phyloP scores from a whole-genome alignment of 2,329 filamentous ascomycete species.

The Dothideomycetes sp. region DNA sequence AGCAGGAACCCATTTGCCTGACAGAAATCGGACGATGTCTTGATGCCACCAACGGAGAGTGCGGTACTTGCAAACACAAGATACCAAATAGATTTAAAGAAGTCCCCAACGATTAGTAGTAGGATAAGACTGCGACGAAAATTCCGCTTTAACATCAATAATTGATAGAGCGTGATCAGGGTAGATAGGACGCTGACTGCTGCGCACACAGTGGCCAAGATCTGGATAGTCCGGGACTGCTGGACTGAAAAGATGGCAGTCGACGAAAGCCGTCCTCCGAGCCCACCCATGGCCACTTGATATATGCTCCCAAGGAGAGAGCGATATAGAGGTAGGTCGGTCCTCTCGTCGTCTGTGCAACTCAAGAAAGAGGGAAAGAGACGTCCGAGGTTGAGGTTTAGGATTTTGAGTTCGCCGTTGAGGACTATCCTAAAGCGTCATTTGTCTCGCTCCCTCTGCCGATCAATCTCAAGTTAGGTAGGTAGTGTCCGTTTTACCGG shows the following conservation, averaged over 20 bases:
- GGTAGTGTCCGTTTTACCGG: no score
- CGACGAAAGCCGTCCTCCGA: slow-evolving; percentile 10
- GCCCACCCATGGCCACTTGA: slow-evolving; percentile 8
- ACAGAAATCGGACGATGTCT: slow-evolving; percentile 47
- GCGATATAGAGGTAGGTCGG: no score
- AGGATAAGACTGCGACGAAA: slow-evolving; percentile 59
- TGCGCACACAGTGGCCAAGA: slow-evolving; percentile 23
- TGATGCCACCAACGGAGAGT: slow-evolving; percentile 41
- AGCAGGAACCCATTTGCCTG: slow-evolving; percentile 60
- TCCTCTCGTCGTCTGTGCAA: no score
- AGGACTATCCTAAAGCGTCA: neutral
- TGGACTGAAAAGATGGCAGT: slow-evolving; percentile 11
- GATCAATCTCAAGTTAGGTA: no score
- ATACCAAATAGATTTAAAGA: slow-evolving; percentile 59
- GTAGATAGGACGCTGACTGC: slow-evolving; percentile 46
- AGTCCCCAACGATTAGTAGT: slow-evolving; percentile 60
- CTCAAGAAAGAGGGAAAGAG: no score
- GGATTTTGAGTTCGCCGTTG: no score
- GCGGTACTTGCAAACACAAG: slow-evolving; percentile 53
- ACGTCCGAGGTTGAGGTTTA: no score
- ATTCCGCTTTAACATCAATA: slow-evolving; percentile 59
- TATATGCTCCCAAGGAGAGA: no score
- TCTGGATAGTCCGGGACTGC: slow-evolving; percentile 21
- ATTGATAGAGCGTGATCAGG: slow-evolving; percentile 56
- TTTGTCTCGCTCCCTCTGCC: no score